Evolutionary conservation across 805 yeast species (phyloP).

Genomic region (Pichia membranifaciens): DNA sequence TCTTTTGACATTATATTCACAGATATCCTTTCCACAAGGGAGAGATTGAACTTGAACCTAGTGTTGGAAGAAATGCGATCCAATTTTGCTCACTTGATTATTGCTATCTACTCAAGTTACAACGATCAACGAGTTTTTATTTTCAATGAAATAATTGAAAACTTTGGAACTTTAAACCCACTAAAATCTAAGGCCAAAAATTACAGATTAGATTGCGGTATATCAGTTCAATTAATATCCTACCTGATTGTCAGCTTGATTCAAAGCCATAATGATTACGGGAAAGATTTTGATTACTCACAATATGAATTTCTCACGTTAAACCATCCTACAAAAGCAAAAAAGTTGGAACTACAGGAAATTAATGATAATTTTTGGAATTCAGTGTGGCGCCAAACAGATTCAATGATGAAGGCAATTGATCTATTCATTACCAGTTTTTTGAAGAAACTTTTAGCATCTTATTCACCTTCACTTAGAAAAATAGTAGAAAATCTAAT

Average conservation of each 20-base stretch:
- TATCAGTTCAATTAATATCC: slow-evolving; percentile 44
- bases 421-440: slow-evolving; percentile 29
- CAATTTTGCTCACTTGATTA: slow-evolving; percentile 28
- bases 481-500: slow-evolving; percentile 46
- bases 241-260: slow-evolving; percentile 39
- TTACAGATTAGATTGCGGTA: slow-evolving; percentile 38
- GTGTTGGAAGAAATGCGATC: slow-evolving; percentile 24
- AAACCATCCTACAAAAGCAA: slow-evolving; percentile 9
- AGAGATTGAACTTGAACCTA: neutral
- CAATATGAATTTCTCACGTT: slow-evolving; percentile 19
- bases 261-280: slow-evolving; percentile 22
- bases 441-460: slow-evolving; percentile 27
- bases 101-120: slow-evolving; percentile 35
- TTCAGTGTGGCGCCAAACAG: slow-evolving; percentile 8
- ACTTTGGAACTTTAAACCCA: slow-evolving; percentile 44
- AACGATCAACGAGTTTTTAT: slow-evolving; percentile 55
- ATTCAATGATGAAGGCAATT: slow-evolving; percentile 15
- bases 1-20: slow-evolving; percentile 37
- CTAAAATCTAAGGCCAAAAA: slow-evolving; percentile 41
- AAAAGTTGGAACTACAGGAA: slow-evolving; percentile 6
- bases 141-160: slow-evolving; percentile 51
- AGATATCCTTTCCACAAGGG: slow-evolving; percentile 19
- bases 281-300: slow-evolving; percentile 20
- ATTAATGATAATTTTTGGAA: slow-evolving; percentile 13
- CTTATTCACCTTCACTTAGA: slow-evolving; percentile 29